phyloP scores from a whole-genome alignment of 306 rosid genomes.

The Astragalus membranaceus region DNA sequence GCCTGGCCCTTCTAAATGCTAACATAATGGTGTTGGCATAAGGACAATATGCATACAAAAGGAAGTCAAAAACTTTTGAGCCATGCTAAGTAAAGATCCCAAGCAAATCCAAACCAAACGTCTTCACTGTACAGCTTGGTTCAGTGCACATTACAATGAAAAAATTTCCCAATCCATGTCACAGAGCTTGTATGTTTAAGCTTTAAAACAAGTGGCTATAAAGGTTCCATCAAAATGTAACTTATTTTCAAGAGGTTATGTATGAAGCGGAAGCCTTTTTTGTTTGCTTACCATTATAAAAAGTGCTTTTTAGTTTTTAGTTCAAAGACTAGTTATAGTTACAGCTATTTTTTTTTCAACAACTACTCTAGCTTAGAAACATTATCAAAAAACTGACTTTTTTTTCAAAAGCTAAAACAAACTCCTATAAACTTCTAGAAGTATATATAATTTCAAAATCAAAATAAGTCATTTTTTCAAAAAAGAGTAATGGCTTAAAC shows the following conservation, averaged over 20 bases:
- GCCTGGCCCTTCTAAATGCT: background rate
- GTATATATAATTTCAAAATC: background rate
- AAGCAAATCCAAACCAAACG: background rate
- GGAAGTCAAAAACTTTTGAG: background rate
- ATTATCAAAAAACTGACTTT: background rate
- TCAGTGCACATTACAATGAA: background rate
- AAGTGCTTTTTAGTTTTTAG: background rate
- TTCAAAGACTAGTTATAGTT: background rate
- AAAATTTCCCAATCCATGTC: background rate
- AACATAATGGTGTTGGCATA: conserved; percentile 2
- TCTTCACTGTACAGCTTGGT: background rate
- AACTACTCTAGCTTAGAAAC: background rate
- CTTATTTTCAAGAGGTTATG: background rate
- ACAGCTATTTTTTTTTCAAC: background rate
- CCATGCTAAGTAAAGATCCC: background rate
- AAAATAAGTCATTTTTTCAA: background rate
- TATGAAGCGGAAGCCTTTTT: background rate
- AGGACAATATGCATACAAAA: background rate
- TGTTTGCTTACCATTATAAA: background rate
- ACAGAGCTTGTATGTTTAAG: background rate
- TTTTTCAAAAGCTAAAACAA: background rate
- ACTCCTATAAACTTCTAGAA: background rate
- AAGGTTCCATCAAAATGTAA: background rate
- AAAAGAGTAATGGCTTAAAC: background rate
- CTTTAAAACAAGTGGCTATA: background rate